Evolutionary conservation across 2,329 filamentous ascomycete species (phyloP).

Genomic region (Albophoma yamanashiensis): DNA sequence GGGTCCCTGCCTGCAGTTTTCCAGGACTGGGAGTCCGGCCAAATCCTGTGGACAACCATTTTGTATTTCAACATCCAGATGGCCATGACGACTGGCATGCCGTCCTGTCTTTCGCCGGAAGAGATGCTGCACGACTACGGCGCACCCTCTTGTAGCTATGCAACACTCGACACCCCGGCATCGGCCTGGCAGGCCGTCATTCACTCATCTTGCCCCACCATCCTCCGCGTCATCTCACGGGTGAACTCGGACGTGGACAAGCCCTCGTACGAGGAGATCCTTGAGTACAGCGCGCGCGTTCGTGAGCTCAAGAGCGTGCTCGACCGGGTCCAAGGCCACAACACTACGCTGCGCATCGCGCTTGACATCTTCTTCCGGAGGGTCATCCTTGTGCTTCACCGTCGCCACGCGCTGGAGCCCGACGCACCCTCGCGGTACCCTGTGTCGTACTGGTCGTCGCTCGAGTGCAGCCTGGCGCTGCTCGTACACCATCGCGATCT

Average conservation of each 20-base stretch:
- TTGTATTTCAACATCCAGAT: conserved; percentile 6
- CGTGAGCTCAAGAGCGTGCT: conserved; percentile 2
- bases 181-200: background rate
- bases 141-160: background rate
- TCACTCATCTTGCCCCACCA: conserved; percentile 1
- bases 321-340: background rate
- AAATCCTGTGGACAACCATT: conserved; percentile 3
- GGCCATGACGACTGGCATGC: conserved; percentile 2
- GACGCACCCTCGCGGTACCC: conserved; percentile 2
- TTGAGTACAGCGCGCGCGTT: conserved; percentile 5
- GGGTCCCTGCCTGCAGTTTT: background rate
- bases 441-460: conserved; percentile 6
- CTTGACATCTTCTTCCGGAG: conserved; percentile 5
- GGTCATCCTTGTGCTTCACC: conserved; percentile 4
- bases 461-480: conserved; percentile 7
- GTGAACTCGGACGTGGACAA: conserved; percentile 1
- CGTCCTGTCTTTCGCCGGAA: conserved; percentile 1
- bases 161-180: background rate
- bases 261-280: conserved; percentile 4
- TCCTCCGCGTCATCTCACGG: conserved; percentile 1
- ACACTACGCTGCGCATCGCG: conserved; percentile 1
- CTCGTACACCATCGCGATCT: conserved; percentile 5
- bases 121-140: background rate
- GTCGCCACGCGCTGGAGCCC: conserved; percentile 3
- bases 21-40: conserved; percentile 1